phyloP scores from a whole-genome alignment of 2,329 filamentous ascomycete genomes.

The Scopulariopsis brevicaulis region DNA sequence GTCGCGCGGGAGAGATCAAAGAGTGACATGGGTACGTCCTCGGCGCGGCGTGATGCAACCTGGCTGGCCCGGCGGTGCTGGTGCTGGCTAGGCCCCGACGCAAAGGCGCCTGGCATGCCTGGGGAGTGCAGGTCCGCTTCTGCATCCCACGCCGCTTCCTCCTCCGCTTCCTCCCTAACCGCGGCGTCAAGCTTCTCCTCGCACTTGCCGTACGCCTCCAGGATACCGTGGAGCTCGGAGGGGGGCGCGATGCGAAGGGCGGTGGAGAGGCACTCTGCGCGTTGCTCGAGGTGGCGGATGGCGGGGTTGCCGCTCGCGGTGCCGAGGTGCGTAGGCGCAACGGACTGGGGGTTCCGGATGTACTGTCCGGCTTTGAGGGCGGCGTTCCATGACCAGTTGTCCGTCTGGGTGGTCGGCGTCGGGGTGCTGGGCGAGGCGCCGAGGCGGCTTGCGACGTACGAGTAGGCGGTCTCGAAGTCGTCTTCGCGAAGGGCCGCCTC shows the following conservation, averaged over 20 bases:
- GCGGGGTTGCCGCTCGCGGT: slow-evolving; percentile 47
- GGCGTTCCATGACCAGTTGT: slow-evolving; percentile 69
- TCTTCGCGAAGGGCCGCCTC: slow-evolving; percentile 66
- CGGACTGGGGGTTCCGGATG: slow-evolving; percentile 40
- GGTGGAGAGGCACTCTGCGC: slow-evolving; percentile 68
- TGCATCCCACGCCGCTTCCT: slow-evolving; percentile 61
- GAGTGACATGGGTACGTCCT: slow-evolving; percentile 52
- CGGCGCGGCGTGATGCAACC: slow-evolving; percentile 13
- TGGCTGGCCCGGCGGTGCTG: slow-evolving; percentile 13
- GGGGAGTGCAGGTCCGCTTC: slow-evolving; percentile 45
- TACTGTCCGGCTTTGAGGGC: slow-evolving; percentile 71
- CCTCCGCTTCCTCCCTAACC: slow-evolving; percentile 53
- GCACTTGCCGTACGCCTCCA: slow-evolving; percentile 64
- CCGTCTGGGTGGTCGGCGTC: slow-evolving; percentile 14
- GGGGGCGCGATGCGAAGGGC: slow-evolving; percentile 65
- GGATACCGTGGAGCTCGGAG: slow-evolving; percentile 59
- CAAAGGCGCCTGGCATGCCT: slow-evolving; percentile 44
- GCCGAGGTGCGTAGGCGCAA: slow-evolving; percentile 47
- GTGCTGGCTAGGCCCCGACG: background rate
- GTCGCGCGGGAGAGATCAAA: slow-evolving; percentile 54
- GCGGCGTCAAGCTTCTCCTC: slow-evolving; percentile 65
- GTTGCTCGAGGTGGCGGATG: slow-evolving; percentile 66
- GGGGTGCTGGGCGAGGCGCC: slow-evolving; percentile 13
- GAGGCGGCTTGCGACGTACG: slow-evolving; percentile 65
- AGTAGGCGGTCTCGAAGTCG: slow-evolving; percentile 79